A percentile compares a stretch with the other conserved stretches of the same genome.
These are phyloP conservation scores for Penicillium psychrosexuale DNA, from an alignment of 2,329 filamentous ascomycete genomes.

Conservation along the genomic window DNA sequence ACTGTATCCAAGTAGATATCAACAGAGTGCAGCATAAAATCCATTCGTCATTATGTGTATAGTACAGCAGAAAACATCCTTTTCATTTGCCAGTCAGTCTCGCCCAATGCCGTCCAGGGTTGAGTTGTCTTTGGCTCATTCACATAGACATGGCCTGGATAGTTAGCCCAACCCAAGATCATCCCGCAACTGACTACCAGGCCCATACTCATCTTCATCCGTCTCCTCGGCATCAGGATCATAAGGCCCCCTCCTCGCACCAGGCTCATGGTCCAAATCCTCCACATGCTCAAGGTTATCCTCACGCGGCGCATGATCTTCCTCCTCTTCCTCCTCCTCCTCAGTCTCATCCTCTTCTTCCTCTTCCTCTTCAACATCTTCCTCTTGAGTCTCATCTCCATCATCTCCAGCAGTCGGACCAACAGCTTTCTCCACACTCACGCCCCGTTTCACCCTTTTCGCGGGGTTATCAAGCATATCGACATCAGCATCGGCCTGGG, in stretches of 20 bases:
- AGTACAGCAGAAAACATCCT: constrained; percentile 16
- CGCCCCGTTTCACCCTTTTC: constrained; percentile 23
- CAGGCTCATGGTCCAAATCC: constrained; percentile 33
- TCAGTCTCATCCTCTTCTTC: constrained; percentile 25
- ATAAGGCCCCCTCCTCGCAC: constrained; percentile 20
- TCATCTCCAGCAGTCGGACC: constrained; percentile 2
- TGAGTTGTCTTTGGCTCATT: neutral
- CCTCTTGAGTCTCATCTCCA: constrained; percentile 26
- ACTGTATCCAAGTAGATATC: neutral
- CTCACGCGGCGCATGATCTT: constrained; percentile 11
- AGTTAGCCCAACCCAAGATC: constrained; percentile 30
- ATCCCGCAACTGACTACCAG: constrained; percentile 32
- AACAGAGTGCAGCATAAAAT: constrained; percentile 10
- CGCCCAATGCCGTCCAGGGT: neutral
- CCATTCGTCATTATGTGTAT: constrained; percentile 22
- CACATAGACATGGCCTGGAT: neutral
- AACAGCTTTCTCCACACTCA: constrained; percentile 9
- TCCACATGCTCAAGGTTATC: constrained; percentile 24
- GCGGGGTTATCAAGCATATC: constrained; percentile 24
- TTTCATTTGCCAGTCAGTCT: neutral
- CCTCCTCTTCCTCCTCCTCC: constrained; percentile 22
- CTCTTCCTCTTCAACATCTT: constrained; percentile 25
- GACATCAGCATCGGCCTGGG: constrained; percentile 19
- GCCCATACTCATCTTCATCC: constrained; percentile 33
- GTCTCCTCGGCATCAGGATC: constrained; percentile 37